phyloP scores from a whole-genome alignment of 768 basidiomycete species.

The Russula foetens region DNA sequence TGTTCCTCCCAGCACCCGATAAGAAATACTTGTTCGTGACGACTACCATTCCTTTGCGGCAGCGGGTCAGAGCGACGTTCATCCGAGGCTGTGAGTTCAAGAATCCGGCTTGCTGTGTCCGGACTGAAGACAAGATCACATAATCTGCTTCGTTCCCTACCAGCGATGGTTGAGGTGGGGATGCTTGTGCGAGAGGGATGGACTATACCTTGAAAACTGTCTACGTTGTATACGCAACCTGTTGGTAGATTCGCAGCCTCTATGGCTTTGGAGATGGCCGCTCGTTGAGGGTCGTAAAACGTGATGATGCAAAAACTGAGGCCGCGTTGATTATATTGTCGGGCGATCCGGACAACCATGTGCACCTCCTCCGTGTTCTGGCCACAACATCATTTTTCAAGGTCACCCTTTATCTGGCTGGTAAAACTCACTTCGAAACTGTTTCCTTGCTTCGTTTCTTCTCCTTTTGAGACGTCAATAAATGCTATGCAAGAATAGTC shows the following conservation, averaged over 20 bases:
- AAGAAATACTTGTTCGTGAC: conserved; percentile 39
- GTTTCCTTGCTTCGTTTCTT: conserved; percentile 30
- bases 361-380: conserved; percentile 7
- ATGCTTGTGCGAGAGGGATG: not conserved
- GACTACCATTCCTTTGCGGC: conserved; percentile 39
- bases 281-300: conserved; percentile 48
- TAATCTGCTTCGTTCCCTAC: conserved; percentile 46
- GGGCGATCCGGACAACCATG: conserved; percentile 5
- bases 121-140: conserved; percentile 44
- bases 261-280: conserved; percentile 32
- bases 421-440: not conserved
- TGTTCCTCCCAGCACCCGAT: conserved; percentile 25
- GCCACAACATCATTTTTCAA: not conserved
- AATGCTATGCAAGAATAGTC: conserved; percentile 34
- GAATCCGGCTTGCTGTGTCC: conserved; percentile 40
- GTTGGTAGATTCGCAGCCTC: conserved; percentile 31
- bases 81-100: conserved; percentile 35
- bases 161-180: not conserved
- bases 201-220: conserved; percentile 8
- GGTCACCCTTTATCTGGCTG: not conserved
- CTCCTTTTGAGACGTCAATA: conserved; percentile 34
- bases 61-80: conserved; percentile 38
- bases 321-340: not conserved
- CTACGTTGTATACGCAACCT: not conserved
- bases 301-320: conserved; percentile 41